Base-by-base conservation (phyloP, 495 filamentous ascomycete genomes). In the Letharia columbiana region DNA sequence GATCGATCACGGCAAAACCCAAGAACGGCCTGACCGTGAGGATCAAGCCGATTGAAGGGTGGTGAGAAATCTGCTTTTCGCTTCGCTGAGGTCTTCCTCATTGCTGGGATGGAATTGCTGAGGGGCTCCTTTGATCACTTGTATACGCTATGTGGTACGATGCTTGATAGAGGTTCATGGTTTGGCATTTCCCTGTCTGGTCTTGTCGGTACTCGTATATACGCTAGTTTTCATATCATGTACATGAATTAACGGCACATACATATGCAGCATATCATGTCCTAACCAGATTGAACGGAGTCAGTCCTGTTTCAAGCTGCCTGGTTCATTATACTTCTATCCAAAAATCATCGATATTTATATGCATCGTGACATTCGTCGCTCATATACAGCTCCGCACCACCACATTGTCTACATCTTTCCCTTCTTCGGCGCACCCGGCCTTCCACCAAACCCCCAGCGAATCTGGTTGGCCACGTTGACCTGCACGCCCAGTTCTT, bases 391-490 rank as follows among this genome's bases (percentile, higher is more conserved):
- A 52, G 10, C n/a, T 20, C 41, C 54, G 9, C n/a, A 28, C 9
- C 7, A 31, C 23, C 23, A 28, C 23, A 28, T 28, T 28, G 23
- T 59, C 56, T 70, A 68, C 18, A 68, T 68, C 23, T 68, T 71
- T 12, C 60, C 64, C 41, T 73, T 74, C 49, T 76, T 73, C 4
- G 70, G 64, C 13, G 74, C 76, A 41, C 73, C 76, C 52, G 62
- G 57, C 28, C 69, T 57, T 13, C 71, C 71, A n/a, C 69, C 69
- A 50, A 73, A 71, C 0, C 71, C 85, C 87, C 86, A 89, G 3
- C 83, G 75, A 62, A 89, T 89, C 77, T 91, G 88, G 61, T 85
- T 84, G 1, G 87, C 84, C 68, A 84, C 81, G 54, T 83, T 74
- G 28, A 89, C 84, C 67, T 86, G 78, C 17, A 86, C 75, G 13